phyloP scores from a whole-genome alignment of 495 filamentous ascomycete species.

The Stereocaulon alpinum region DNA sequence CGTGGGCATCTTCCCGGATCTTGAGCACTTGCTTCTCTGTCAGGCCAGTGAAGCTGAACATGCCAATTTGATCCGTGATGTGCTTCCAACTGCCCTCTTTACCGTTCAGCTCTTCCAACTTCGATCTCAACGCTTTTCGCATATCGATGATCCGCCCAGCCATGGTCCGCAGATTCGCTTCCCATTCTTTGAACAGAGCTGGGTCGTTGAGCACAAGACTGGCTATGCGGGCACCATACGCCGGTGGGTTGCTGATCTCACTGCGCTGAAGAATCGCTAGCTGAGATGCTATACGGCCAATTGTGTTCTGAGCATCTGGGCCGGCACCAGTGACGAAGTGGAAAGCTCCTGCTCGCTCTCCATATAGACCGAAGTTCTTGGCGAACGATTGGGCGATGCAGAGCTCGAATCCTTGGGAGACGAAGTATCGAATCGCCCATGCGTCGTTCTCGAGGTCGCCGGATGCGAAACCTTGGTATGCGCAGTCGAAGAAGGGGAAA shows the following conservation, averaged over 20 bases:
- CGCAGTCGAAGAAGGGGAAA: slow-evolving; percentile 98
- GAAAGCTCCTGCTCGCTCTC: slow-evolving; percentile 92
- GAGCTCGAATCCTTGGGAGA: slow-evolving; percentile 91
- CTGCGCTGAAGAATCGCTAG: slow-evolving; percentile 89
- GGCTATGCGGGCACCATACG: slow-evolving; percentile 87
- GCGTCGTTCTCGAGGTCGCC: slow-evolving; percentile 78
- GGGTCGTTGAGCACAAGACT: slow-evolving; percentile 72
- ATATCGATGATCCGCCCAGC: slow-evolving; percentile 85
- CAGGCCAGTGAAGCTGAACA: slow-evolving; percentile 97
- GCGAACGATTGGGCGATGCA: slow-evolving; percentile 93
- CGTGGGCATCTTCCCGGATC: slow-evolving; percentile 68
- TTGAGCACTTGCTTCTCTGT: slow-evolving; percentile 74
- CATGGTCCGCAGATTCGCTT: slow-evolving; percentile 88
- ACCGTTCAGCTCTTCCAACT: slow-evolving; percentile 62
- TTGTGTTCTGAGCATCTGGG: slow-evolving; percentile 50
- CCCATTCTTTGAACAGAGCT: slow-evolving; percentile 81
- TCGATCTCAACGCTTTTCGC: slow-evolving; percentile 61
- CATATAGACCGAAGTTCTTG: slow-evolving; percentile 98
- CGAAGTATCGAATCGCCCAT: slow-evolving; percentile 85
- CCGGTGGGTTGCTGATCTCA: slow-evolving; percentile 93
- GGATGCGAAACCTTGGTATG: slow-evolving; percentile 97
- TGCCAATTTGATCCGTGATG: slow-evolving; percentile 97
- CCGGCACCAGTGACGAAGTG: slow-evolving; percentile 78
- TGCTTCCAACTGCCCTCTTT: slow-evolving; percentile 93
- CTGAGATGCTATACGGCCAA: slow-evolving; percentile 67